Evolutionary conservation across 441 rosid genomes (phyloP).

Genomic region (Syzygium malaccense): DNA sequence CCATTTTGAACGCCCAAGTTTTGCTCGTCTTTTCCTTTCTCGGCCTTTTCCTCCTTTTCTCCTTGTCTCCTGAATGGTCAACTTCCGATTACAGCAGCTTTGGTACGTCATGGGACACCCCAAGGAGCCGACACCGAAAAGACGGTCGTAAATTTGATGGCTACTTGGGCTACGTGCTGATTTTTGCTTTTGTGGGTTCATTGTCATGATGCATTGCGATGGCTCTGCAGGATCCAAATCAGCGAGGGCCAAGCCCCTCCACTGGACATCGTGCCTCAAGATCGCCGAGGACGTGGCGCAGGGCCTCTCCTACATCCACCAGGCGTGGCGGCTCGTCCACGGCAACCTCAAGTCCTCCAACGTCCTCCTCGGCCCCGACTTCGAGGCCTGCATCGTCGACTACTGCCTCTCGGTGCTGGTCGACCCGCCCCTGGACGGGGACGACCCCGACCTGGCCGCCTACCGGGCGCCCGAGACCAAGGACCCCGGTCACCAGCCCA

Average conservation of each 20-base stretch:
- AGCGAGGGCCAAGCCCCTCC: constrained; percentile 75
- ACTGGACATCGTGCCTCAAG: constrained; percentile 93
- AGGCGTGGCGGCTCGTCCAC: constrained; percentile 73
- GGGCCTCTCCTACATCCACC: constrained; percentile 92
- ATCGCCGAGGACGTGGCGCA: constrained; percentile 94
- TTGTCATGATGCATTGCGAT: not conserved
- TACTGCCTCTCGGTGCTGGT: constrained; percentile 61
- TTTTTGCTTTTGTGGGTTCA: not conserved
- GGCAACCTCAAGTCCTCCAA: constrained; percentile 81
- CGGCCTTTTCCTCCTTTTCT: not conserved
- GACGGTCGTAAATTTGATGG: not conserved
- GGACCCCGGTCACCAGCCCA: constrained; percentile 26
- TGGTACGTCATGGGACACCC: not conserved
- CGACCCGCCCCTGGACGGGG: constrained; percentile 25
- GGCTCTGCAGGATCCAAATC: constrained; percentile 66
- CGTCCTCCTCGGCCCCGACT: constrained; percentile 79
- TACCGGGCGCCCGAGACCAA: constrained; percentile 66
- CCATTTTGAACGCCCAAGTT: not conserved
- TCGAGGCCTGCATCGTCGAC: constrained; percentile 75
- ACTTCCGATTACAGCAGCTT: not conserved
- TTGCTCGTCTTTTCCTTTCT: not conserved
- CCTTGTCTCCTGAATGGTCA: not conserved
- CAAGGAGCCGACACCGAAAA: not conserved
- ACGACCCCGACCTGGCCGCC: constrained; percentile 37
- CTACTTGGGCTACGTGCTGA: not conserved